Base-by-base conservation (phyloP, 2,329 filamentous ascomycete genomes). In the Colletotrichum tofieldiae region DNA sequence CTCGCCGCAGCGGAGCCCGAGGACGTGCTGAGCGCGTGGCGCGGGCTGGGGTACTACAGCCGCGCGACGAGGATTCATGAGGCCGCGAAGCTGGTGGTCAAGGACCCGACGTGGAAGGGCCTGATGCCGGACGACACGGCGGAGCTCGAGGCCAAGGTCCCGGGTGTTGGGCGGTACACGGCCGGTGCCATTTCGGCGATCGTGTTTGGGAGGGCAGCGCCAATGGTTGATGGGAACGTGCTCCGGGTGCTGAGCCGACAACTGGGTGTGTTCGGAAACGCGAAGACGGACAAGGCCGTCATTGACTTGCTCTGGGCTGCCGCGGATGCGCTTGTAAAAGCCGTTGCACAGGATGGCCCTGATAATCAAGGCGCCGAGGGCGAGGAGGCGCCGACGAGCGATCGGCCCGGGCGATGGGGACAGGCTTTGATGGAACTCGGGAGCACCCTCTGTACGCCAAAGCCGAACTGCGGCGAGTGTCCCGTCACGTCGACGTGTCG, bases 341-440 rank as follows among this genome's bases (percentile, higher is more conserved):
- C 83, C 2, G 85, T 89, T 1, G 86, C 88, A 0, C 72, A 74
- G 6, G 86, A 87, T 65, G 75, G 75, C 0, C 75, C 74, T 0
- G 75, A 72, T 0, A 74, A 73, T 11, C 75, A 74, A 0, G 67
- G 45, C 5, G 62, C 70, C 0, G 71, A 74, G 11, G 75, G 77
- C 2, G 77, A 79, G 7, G 76, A n/a, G 9, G 14, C 77, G 0
- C 75, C 79, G 29, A 73, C 77, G 18, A 90, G 86, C 65, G 84
- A 88, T 64, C 79, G 86, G 29, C 89, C 90, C 0, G 90, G 90
- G 0, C 80, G 86, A 72, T 92, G 90, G 90, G 90, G 90, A 0
- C 90, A 92, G 77, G 90, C 88, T 0, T 79, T 92, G 35, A 92
- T 92, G 90, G 90, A 92, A 76, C 82, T 92, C 5, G 90, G 90